Percentiles rank a stretch among this genome's conserved stretches.
Conservation (phyloP, 225 moss, liverwort and hornwort genomes). For the Antitrichia curtipendula region DNA sequence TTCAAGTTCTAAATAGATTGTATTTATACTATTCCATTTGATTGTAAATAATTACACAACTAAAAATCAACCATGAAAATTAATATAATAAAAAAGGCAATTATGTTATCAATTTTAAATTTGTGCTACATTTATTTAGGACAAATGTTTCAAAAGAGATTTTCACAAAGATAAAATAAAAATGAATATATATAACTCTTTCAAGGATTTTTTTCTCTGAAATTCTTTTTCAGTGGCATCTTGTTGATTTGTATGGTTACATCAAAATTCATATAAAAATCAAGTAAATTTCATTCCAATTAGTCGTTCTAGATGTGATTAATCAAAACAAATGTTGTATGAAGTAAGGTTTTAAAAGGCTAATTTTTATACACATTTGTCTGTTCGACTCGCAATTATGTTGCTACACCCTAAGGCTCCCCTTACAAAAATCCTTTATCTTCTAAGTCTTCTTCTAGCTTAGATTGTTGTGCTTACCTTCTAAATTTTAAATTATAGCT, state of each 20-base stretch:
- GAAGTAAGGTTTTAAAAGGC: not conserved
- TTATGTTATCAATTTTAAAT: not conserved
- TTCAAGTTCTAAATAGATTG: not conserved
- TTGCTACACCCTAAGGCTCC: too few species aligned
- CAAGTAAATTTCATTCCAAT: not conserved
- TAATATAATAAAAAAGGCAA: not conserved
- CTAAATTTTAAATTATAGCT: not conserved
- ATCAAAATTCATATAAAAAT: not conserved
- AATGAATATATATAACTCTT: not conserved
- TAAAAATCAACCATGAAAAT: not conserved
- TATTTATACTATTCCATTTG: not conserved
- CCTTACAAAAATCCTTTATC: not conserved
- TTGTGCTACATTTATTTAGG: not conserved
- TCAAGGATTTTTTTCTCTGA: not conserved
- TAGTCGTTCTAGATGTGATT: too few species aligned
- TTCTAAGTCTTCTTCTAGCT: not conserved
- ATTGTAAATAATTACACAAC: not conserved
- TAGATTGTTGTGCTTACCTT: not conserved
- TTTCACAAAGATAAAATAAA: not conserved
- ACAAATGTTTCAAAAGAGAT: not conserved
- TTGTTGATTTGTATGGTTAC: not conserved
- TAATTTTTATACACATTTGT: not conserved
- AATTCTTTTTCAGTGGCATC: not conserved
- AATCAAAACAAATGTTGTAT: not conserved
- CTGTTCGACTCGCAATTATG: accelerated